phyloP scores from a whole-genome alignment of 352 stramenopile species.

The Halophytophthora polymorphica region DNA sequence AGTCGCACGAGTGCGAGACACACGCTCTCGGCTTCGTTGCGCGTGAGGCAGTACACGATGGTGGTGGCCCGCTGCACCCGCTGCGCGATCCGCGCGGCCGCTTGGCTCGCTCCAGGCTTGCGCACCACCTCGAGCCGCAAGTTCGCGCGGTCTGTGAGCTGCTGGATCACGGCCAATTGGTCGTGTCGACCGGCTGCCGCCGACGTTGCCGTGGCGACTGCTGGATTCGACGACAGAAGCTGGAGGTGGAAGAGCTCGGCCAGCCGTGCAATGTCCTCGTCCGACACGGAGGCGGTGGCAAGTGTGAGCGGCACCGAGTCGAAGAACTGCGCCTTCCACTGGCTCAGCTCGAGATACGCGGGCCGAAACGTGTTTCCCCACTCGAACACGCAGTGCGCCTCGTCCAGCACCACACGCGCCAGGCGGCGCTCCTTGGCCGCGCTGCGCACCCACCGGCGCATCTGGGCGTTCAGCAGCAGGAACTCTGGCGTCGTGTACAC shows the following conservation, averaged over 20 bases:
- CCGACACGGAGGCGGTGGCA: conserved; percentile 63
- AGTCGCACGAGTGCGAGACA: conserved; percentile 49
- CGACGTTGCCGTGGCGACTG: neutral
- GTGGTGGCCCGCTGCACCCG: conserved; percentile 32
- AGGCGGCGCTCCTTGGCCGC: conserved; percentile 25
- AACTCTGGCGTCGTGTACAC: conserved; percentile 85
- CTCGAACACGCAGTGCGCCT: conserved; percentile 78
- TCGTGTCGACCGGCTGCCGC: neutral
- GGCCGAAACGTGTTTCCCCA: conserved; percentile 79
- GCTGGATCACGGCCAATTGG: conserved; percentile 58
- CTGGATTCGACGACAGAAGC: conserved; percentile 10
- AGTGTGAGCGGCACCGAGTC: conserved; percentile 59
- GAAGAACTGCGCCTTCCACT: conserved; percentile 47
- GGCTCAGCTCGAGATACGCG: conserved; percentile 61
- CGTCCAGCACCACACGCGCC: conserved; percentile 65
- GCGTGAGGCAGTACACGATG: conserved; percentile 80
- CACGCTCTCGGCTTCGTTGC: conserved; percentile 57
- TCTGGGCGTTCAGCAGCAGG: conserved; percentile 60
- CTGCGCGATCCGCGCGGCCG: conserved; percentile 26
- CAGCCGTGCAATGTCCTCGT: conserved; percentile 57
- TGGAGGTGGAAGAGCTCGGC: conserved; percentile 51
- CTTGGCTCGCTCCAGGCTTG: conserved; percentile 26
- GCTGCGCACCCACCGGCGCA: conserved; percentile 38
- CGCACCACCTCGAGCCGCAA: conserved; percentile 51
- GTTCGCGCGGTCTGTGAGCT: conserved; percentile 64